phyloP scores from a whole-genome alignment of 768 basidiomycete species.

The Dacryopinax spathularia region DNA sequence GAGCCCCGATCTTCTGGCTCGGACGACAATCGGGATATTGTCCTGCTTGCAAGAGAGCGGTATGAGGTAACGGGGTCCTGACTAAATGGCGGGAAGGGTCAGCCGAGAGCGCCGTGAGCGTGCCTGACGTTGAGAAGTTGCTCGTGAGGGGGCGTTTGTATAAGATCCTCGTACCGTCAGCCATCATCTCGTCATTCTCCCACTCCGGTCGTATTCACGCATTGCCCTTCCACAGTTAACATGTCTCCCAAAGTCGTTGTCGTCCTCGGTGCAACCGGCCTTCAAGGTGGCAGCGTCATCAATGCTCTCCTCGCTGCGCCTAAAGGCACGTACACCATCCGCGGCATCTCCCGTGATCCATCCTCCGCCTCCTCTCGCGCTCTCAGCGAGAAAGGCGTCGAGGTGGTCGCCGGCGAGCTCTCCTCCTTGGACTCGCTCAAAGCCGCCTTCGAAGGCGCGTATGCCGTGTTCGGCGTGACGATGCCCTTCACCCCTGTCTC shows the following conservation, averaged over 20 bases:
- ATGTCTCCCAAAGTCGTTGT: not conserved
- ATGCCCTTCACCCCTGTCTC: slow-evolving; percentile 10
- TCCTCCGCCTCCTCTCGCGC: not conserved
- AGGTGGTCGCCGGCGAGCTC: slow-evolving; percentile 9
- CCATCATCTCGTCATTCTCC: too few relatives aligned
- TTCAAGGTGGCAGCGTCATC: slow-evolving; percentile 13
- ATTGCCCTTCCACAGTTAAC: not conserved
- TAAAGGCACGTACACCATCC: slow-evolving; percentile 11
- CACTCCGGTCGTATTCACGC: too few relatives aligned
- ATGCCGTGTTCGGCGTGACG: not conserved
- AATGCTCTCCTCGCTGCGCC: slow-evolving; percentile 5
- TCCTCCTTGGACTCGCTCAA: not conserved
- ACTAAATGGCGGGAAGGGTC: too few relatives aligned
- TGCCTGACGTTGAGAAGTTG: too few relatives aligned
- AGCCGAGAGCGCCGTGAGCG: too few relatives aligned
- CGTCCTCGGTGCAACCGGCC: slow-evolving; percentile 13
- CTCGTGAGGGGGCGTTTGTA: too few relatives aligned
- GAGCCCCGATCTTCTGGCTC: too few relatives aligned
- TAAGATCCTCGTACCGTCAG: too few relatives aligned
- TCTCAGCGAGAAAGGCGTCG: slow-evolving; percentile 6
- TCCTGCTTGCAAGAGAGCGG: too few relatives aligned
- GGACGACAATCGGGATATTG: too few relatives aligned
- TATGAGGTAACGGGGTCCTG: too few relatives aligned
- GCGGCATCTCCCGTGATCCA: slow-evolving; percentile 12
- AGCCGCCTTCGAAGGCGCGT: not conserved